These are phyloP conservation scores for Tanacetum coccineum DNA, from an alignment of 129 eudicot genomes.

Conservation along the genomic window DNA sequence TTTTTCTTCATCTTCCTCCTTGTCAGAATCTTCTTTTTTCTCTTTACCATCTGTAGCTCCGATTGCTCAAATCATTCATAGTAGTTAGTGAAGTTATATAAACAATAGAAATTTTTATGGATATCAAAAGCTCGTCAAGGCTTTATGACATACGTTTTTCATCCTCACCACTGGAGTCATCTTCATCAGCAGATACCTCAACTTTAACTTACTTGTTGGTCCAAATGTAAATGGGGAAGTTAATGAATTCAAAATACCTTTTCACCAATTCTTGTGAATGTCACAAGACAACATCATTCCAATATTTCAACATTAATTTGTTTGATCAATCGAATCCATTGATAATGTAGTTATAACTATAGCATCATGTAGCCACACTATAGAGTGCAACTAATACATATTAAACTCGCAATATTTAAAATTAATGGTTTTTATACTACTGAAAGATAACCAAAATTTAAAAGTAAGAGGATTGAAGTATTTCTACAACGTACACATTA, in stretches of 20 bases:
- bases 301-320: too few relatives aligned
- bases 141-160: slow-evolving; percentile 48
- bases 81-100: neutral
- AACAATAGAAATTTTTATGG: neutral
- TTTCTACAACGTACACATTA: neutral
- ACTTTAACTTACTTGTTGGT: slow-evolving; percentile 84
- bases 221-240: slow-evolving; percentile 92
- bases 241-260: slow-evolving; percentile 86
- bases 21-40: slow-evolving; percentile 65
- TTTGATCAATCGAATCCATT: too few relatives aligned
- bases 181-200: slow-evolving; percentile 92
- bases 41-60: slow-evolving; percentile 66
- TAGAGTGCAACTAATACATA: neutral
- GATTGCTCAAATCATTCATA: slow-evolving; percentile 37
- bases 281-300: neutral
- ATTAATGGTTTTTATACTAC: neutral
- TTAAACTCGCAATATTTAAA: neutral
- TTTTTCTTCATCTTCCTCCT: slow-evolving; percentile 81
- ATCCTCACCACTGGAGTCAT: slow-evolving; percentile 77
- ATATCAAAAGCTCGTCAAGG: too few relatives aligned
- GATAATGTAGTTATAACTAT: too few relatives aligned
- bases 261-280: slow-evolving; percentile 76
- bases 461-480: too few relatives aligned
- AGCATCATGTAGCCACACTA: too few relatives aligned
- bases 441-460: neutral